A percentile compares a stretch with the other conserved stretches of the same genome.
These are phyloP conservation scores for Coemansia sp. DNA, from an alignment of 192 early-diverging fungal species.

Conservation along the genomic window DNA sequence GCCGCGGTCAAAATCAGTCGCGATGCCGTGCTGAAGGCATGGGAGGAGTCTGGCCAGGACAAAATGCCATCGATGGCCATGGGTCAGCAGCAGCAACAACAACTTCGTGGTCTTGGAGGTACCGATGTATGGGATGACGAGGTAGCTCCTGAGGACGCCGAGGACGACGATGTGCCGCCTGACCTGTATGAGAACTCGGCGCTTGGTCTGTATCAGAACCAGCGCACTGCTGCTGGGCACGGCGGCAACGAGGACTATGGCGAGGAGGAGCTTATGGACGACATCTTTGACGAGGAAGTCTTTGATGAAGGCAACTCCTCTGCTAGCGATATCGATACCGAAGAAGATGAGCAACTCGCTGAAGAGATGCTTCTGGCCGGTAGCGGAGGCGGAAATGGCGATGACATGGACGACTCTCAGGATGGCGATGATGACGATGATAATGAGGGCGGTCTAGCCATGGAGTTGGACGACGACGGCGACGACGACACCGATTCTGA, in stretches of 20 bases:
- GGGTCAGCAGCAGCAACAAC: conserved; percentile 12
- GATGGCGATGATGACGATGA: conserved; percentile 57
- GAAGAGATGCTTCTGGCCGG: conserved; percentile 44
- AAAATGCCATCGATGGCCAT: conserved; percentile 45
- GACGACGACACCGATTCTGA: conserved; percentile 58
- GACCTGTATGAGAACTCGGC: conserved; percentile 57
- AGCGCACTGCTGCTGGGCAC: conserved; percentile 37
- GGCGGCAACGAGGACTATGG: conserved; percentile 21
- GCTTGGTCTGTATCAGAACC: conserved; percentile 54
- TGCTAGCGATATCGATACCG: conserved; percentile 67
- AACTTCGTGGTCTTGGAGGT: conserved; percentile 9
- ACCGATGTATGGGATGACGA: conserved; percentile 46
- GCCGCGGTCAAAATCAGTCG: conserved; percentile 83
- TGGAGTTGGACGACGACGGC: conserved; percentile 54
- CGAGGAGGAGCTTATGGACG: conserved; percentile 46
- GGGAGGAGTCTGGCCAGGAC: conserved; percentile 52
- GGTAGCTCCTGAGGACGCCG: conserved; percentile 21
- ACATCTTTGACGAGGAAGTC: conserved; percentile 54
- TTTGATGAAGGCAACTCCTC: conserved; percentile 61
- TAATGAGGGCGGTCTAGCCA: conserved; percentile 49
- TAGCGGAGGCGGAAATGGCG: conserved; percentile 70
- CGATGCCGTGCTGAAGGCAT: conserved; percentile 55
- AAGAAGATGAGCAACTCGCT: conserved; percentile 68
- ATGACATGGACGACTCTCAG: conserved; percentile 59
- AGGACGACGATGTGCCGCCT: conserved; percentile 53